Base-by-base conservation (phyloP, 805 yeast genomes). In the Saccharomycopsis microspora region DNA sequence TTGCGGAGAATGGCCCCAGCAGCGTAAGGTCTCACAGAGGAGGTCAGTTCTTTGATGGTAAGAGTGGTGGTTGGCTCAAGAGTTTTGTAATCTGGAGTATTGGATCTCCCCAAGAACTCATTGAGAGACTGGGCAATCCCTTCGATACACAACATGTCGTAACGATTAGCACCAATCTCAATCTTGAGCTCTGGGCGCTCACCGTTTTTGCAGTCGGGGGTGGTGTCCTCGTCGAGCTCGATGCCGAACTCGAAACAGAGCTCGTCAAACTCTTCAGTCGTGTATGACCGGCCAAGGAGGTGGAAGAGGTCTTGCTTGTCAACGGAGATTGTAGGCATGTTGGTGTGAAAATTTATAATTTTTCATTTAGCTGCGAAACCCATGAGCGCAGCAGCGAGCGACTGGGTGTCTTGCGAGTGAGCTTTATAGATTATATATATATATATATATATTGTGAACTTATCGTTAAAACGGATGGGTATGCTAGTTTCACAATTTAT, bases 161-260 rank as follows among this genome's bases (percentile, higher is more conserved):
- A 94, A 73, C 99, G 84, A 70, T 93, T 93, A 54, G 99, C 99
- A 50, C 96, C 97, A 55, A 94, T 81, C 66, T 93, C 99, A 60
- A 93, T 87, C 69, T 93, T 93, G 59, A 86, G 75, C 67, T 90
- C 94, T n/a, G 99, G 97, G 65, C 96, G 82, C 66, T 86, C 95
- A 55, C 78, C 85, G n/a, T 72, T 70, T 63, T 74, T 77, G 55
- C 83, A 81, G 39, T 65, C 69, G 49, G 83, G 86, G 40, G 95
- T 85, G 62, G 95, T 87, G 65, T 94, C 97, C 69, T 94, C 99
- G 64, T 93, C 99, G 53, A 93, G 76, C 70, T 93, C 99, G 57
- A 93, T 80, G 59, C 99, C 99, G 58, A 89, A 93, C 61, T 90
- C 94, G 71, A 93, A 93, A 70, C 97, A 93, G 57, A 93, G 77